phyloP scores from a whole-genome alignment of 2,329 filamentous ascomycete species.

The Trichoderma sp. region DNA sequence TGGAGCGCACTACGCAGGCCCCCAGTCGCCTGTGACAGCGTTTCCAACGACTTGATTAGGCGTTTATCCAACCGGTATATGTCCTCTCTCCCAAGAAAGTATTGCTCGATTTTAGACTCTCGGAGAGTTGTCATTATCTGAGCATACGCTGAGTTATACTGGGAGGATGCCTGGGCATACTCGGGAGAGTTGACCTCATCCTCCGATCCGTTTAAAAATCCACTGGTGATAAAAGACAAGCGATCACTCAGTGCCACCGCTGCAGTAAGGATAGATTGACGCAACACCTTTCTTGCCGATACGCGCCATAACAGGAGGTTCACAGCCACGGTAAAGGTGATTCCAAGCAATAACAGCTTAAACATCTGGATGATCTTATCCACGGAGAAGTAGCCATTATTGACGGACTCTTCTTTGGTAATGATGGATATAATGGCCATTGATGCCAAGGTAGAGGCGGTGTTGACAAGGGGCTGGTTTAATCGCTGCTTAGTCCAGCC shows the following conservation, averaged over 20 bases:
- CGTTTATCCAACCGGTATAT: conserved; percentile 76
- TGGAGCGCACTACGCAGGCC: conserved; percentile 85
- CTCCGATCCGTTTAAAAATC: conserved; percentile 81
- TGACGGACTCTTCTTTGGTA: conserved; percentile 87
- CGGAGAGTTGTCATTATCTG: conserved; percentile 73
- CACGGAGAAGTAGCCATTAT: conserved; percentile 76
- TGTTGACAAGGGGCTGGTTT: conserved; percentile 76
- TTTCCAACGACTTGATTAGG: conserved; percentile 80
- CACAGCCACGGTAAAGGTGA: conserved; percentile 67
- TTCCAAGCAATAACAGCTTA: conserved; percentile 80
- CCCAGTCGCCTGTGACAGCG: conserved; percentile 82
- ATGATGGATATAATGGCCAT: conserved; percentile 86
- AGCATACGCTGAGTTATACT: conserved; percentile 66
- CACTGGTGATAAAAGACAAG: conserved; percentile 75
- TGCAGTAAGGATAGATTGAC: conserved; percentile 67
- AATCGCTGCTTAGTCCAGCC: conserved; percentile 83
- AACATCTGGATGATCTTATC: conserved; percentile 79
- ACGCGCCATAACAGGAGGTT: conserved; percentile 77
- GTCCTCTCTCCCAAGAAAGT: conserved; percentile 72
- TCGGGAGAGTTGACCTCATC: conserved; percentile 67
- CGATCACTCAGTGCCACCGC: conserved; percentile 77
- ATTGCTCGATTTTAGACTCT: conserved; percentile 89
- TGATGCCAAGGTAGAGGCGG: conserved; percentile 80
- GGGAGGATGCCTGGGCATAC: conserved; percentile 60
- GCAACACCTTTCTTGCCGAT: conserved; percentile 71